A percentile compares a stretch with the other conserved stretches of the same genome.
These are phyloP conservation scores for Chlamydomonas sp. DNA, from an alignment of 139 green algal genomes.

Conservation along the genomic window DNA sequence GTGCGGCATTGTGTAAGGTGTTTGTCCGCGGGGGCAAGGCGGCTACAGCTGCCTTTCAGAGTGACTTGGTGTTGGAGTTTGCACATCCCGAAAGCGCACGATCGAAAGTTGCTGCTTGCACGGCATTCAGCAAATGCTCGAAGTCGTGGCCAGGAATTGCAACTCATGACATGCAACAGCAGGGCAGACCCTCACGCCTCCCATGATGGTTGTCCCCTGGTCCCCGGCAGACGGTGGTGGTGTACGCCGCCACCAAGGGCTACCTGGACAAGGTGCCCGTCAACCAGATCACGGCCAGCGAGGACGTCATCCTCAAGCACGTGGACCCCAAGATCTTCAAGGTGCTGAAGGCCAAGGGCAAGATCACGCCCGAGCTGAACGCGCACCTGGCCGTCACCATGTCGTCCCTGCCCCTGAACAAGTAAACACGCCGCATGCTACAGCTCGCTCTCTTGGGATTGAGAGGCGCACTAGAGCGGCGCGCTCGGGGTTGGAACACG, in stretches of 20 bases:
- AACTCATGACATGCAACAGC: no score
- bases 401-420: slow-evolving; percentile 47
- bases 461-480: not conserved
- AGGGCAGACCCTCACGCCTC: no score
- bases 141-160: no score
- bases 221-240: slow-evolving; percentile 63
- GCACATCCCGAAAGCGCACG: no score
- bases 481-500: not conserved
- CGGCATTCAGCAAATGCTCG: no score
- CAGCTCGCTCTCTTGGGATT: not conserved
- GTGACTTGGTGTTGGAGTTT: no score
- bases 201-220: no score
- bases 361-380: slow-evolving; percentile 71
- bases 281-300: slow-evolving; percentile 41
- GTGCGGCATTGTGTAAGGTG: not conserved
- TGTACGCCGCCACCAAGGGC: slow-evolving; percentile 86
- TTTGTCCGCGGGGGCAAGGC: not conserved
- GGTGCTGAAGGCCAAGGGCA: slow-evolving; percentile 60
- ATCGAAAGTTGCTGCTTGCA: no score
- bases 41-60: not conserved
- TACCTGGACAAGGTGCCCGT: slow-evolving; percentile 83
- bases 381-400: slow-evolving; percentile 59
- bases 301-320: slow-evolving; percentile 69
- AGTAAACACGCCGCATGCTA: not conserved
- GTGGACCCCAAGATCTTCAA: slow-evolving; percentile 65